Conservation (phyloP, 805 yeast species). For the Saccharomyces jurei region DNA sequence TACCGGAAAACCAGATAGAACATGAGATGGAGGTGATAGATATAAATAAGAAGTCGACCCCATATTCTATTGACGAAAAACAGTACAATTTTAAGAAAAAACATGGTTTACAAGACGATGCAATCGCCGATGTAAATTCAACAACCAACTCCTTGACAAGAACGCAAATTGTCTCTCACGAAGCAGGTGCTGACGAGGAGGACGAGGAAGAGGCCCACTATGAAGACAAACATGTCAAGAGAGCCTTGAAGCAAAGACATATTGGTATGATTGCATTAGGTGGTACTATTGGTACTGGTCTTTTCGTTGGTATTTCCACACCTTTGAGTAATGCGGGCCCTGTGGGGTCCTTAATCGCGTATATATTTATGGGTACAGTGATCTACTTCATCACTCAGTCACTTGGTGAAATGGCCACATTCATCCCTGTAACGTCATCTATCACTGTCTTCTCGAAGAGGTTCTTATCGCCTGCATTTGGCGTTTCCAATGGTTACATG, state of each 20-base stretch:
- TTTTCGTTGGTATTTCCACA: slow-evolving; percentile 54
- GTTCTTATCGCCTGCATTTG: slow-evolving; percentile 55
- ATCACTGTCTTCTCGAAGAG: slow-evolving; percentile 57
- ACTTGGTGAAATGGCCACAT: slow-evolving; percentile 69
- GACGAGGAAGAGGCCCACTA: slow-evolving; percentile 27
- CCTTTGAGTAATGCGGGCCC: slow-evolving; percentile 56
- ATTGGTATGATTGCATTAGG: slow-evolving; percentile 67
- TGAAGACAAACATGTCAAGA: slow-evolving; percentile 39
- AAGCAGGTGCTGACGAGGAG: slow-evolving; percentile 11
- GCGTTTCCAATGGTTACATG: slow-evolving; percentile 61
- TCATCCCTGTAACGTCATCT: slow-evolving; percentile 55
- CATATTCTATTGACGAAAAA: slow-evolving; percentile 2
- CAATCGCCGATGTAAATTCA: slow-evolving; percentile 5
- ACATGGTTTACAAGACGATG: background rate
- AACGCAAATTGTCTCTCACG: slow-evolving; percentile 1
- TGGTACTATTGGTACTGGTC: slow-evolving; percentile 68
- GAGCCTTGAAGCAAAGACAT: slow-evolving; percentile 55
- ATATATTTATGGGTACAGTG: slow-evolving; percentile 52
- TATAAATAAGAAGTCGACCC: background rate
- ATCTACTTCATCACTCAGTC: slow-evolving; percentile 57
- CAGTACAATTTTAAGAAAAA: background rate
- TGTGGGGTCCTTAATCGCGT: slow-evolving; percentile 52
- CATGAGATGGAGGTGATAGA: slow-evolving; percentile 2
- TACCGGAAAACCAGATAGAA: background rate
- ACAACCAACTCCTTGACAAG: slow-evolving; percentile 5